phyloP scores from a whole-genome alignment of 2,329 filamentous ascomycete species.

The Sordariomycetes sp. region DNA sequence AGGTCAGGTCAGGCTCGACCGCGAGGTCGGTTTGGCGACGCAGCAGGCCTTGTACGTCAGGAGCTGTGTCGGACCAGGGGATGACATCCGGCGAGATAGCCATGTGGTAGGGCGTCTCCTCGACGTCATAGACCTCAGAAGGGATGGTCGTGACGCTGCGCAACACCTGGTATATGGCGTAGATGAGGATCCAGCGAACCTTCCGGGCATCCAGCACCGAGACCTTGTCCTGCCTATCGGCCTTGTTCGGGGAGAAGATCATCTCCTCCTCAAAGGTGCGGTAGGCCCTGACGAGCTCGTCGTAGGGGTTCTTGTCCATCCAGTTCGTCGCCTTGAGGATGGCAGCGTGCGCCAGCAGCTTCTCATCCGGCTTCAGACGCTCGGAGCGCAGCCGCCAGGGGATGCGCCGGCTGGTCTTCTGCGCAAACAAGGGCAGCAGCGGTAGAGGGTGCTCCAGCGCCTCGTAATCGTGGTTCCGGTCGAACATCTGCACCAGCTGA shows the following conservation, averaged over 20 bases:
- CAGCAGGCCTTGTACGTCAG: conserved; percentile 14
- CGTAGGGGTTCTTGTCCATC: conserved; percentile 25
- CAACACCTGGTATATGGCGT: conserved; percentile 65
- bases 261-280: conserved; percentile 58
- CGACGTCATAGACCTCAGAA: conserved; percentile 47
- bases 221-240: conserved; percentile 45
- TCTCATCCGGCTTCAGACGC: conserved; percentile 36
- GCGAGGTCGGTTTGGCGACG: conserved; percentile 17
- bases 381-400: conserved; percentile 27
- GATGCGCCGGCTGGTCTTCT: conserved; percentile 18
- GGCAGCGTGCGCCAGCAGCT: conserved; percentile 42
- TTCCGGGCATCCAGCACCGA: conserved; percentile 59
- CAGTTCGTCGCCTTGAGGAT: conserved; percentile 41
- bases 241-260: conserved; percentile 36
- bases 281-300: conserved; percentile 58
- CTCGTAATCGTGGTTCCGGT: conserved; percentile 47
- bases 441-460: conserved; percentile 59
- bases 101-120: conserved; percentile 47
- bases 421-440: conserved; percentile 45
- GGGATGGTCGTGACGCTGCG: conserved; percentile 53
- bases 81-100: conserved; percentile 33
- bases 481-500: conserved; percentile 60
- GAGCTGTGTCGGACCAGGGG: conserved; percentile 31
- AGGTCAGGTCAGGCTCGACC: conserved; percentile 2
- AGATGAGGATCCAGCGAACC: conserved; percentile 70